These are phyloP conservation scores for Madurella fahalii DNA, from an alignment of 2,329 filamentous ascomycete species.

Conservation along the genomic window DNA sequence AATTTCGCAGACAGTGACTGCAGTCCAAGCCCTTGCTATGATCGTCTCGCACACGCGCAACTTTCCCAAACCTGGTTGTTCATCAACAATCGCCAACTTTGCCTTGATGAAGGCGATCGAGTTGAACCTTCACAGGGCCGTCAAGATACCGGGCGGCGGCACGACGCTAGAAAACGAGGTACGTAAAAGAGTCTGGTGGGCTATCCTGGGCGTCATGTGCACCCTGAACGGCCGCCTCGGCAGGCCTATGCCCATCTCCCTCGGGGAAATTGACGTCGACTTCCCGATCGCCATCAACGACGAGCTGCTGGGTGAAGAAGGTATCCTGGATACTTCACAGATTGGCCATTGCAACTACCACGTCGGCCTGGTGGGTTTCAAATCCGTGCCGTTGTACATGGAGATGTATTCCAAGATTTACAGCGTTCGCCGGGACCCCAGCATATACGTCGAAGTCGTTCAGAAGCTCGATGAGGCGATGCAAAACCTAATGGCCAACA, in stretches of 20 bases:
- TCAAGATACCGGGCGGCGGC: constrained; percentile 44
- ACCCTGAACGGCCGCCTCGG: constrained; percentile 73
- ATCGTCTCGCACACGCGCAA: constrained; percentile 69
- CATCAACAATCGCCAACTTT: constrained; percentile 62
- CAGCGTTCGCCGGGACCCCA: constrained; percentile 58
- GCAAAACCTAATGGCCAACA: constrained; percentile 52
- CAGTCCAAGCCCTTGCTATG: constrained; percentile 69
- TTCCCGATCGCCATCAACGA: constrained; percentile 70
- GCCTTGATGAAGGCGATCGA: constrained; percentile 69
- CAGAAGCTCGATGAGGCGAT: constrained; percentile 59
- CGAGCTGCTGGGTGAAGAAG: constrained; percentile 61
- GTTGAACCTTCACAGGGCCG: constrained; percentile 69
- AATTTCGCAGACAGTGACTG: constrained; percentile 56
- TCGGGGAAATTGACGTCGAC: constrained; percentile 75
- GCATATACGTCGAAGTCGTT: constrained; percentile 61
- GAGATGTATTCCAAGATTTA: constrained; percentile 77
- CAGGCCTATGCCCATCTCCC: constrained; percentile 67
- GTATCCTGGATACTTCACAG: constrained; percentile 50
- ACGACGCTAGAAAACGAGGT: constrained; percentile 67
- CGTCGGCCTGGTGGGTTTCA: constrained; percentile 62
- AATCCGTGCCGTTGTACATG: constrained; percentile 62
- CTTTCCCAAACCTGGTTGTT: constrained; percentile 75
- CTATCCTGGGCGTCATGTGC: constrained; percentile 60
- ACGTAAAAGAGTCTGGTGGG: constrained; percentile 76
- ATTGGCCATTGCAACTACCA: constrained; percentile 62